Evolutionary conservation across 352 stramenopile genomes (phyloP).

Genomic region (Pythium coloratum): DNA sequence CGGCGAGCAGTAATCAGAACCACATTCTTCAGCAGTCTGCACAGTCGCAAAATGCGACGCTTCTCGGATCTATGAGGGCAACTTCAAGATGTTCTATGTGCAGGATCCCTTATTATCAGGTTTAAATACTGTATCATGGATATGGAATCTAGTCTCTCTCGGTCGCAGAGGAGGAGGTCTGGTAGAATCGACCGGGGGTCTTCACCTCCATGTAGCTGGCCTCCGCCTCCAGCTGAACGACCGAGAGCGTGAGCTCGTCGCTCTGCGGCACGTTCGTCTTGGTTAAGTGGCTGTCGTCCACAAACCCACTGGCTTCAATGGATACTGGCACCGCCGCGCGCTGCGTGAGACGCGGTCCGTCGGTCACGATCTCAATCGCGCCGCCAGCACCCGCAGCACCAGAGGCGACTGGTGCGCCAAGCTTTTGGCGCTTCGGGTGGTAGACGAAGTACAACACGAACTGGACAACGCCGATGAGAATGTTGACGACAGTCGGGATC

Average conservation of each 20-base stretch:
- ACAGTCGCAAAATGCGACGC: neutral
- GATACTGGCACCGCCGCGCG: conserved; percentile 1
- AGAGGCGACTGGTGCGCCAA: conserved; percentile 15
- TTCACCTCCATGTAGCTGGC: conserved; percentile 17
- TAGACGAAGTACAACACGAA: conserved; percentile 63
- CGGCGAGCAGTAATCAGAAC: neutral
- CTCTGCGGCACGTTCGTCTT: neutral
- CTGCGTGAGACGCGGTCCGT: conserved; percentile 16
- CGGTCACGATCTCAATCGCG: conserved; percentile 32
- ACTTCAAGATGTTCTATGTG: no score
- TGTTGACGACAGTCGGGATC: conserved; percentile 48
- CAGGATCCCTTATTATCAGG: neutral
- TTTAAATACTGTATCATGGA: neutral
- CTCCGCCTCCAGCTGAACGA: conserved; percentile 18
- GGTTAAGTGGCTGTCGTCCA: neutral
- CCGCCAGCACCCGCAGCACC: conserved; percentile 6
- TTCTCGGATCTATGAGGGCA: neutral
- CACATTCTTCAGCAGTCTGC: neutral
- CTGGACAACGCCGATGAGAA: conserved; percentile 49
- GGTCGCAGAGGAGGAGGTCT: conserved; percentile 12
- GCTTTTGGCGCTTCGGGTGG: conserved; percentile 30
- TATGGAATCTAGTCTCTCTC: conserved; percentile 1
- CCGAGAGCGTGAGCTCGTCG: conserved; percentile 12
- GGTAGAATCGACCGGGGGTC: conserved; percentile 9
- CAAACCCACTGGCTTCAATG: neutral